Percentiles rank a stretch among this genome's conserved stretches.
Evolutionary conservation across 1,284 basidiomycete genomes (phyloP).

Genomic region (Trichosporon asahii): DNA sequence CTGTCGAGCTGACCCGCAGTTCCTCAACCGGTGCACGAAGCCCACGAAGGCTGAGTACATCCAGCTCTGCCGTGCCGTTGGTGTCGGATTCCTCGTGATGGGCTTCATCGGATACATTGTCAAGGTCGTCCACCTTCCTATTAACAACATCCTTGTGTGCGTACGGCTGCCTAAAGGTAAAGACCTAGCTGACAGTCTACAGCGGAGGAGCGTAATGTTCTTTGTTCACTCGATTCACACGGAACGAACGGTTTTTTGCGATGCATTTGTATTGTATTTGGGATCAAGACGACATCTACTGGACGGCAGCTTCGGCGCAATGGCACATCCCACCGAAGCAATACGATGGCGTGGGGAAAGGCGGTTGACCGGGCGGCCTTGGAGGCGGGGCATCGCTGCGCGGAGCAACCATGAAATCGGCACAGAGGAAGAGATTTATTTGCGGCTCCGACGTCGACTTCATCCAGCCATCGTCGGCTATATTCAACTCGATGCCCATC

Average conservation of each 20-base stretch:
- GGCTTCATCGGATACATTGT: conserved; percentile 95
- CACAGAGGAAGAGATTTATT: no score
- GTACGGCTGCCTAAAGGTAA: conserved; percentile 48
- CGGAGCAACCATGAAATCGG: no score
- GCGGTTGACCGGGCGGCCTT: neutral
- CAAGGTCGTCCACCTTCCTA: conserved; percentile 88
- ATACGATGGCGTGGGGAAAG: neutral
- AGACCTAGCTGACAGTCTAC: conserved; percentile 9
- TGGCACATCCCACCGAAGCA: neutral
- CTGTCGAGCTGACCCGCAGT: conserved; percentile 56
- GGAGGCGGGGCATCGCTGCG: neutral
- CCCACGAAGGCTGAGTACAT: conserved; percentile 89
- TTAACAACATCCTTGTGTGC: conserved; percentile 93
- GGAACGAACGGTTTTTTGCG: conserved; percentile 8
- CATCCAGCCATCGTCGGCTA: no score
- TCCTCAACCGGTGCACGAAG: conserved; percentile 95
- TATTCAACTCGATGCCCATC: no score
- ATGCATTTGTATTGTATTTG: conserved; percentile 25
- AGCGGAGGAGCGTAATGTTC: conserved; percentile 24
- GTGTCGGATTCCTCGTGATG: conserved; percentile 93
- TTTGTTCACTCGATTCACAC: neutral
- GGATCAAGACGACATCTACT: neutral
- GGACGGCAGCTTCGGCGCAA: no score
- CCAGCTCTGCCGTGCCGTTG: conserved; percentile 89
- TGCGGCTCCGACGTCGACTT: no score